Evolutionary conservation across 2,329 filamentous ascomycete genomes (phyloP).

Genomic region (Colletotrichum acutatum): DNA sequence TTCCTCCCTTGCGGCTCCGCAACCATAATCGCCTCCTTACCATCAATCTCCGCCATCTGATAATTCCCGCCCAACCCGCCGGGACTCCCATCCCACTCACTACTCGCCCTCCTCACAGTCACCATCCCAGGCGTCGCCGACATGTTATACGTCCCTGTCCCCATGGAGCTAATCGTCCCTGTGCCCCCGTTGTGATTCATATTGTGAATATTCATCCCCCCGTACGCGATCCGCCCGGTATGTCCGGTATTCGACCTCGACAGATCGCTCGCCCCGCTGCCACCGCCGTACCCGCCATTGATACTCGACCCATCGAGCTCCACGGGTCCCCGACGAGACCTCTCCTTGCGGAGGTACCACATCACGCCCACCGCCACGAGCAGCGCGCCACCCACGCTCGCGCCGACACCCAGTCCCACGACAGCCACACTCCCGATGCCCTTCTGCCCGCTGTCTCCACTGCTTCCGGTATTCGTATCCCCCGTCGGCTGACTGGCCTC

Average conservation of each 20-base stretch:
- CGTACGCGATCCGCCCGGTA: constrained; percentile 15
- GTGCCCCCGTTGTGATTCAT: constrained; percentile 14
- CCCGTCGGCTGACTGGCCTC: constrained; percentile 1
- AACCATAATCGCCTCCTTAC: constrained; percentile 22
- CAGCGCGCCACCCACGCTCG: constrained; percentile 25
- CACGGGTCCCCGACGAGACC: background rate
- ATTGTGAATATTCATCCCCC: constrained; percentile 13
- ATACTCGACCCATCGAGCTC: constrained; percentile 16
- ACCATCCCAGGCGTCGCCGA: background rate
- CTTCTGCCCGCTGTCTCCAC: background rate
- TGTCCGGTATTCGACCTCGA: constrained; percentile 1
- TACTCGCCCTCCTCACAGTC: constrained; percentile 6
- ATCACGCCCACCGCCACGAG: constrained; percentile 27
- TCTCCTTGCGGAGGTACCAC: constrained; percentile 26
- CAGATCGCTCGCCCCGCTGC: background rate
- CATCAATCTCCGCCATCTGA: constrained; percentile 32
- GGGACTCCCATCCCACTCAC: constrained; percentile 26
- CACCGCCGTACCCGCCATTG: background rate
- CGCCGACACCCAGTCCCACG: constrained; percentile 24
- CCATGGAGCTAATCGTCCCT: constrained; percentile 29
- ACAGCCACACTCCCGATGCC: constrained; percentile 9
- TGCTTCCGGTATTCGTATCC: background rate
- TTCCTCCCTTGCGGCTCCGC: constrained; percentile 9
- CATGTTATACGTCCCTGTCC: constrained; percentile 19
- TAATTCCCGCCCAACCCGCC: constrained; percentile 13